phyloP scores from a whole-genome alignment of 306 rosid species.

The Aeschynomene evenia region DNA sequence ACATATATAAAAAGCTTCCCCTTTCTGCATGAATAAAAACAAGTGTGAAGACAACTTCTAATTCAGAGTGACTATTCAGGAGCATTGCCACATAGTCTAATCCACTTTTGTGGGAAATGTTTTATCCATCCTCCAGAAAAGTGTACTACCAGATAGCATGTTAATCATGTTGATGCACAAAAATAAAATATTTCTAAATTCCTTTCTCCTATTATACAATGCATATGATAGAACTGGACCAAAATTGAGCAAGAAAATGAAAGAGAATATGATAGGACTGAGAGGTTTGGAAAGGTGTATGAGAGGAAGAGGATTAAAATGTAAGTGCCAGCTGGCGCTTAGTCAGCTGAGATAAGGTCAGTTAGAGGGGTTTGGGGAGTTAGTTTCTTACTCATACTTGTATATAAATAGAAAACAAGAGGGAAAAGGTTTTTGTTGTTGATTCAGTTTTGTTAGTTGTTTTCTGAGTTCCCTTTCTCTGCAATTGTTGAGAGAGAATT shows the following conservation, averaged over 20 bases:
- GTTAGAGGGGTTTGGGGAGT: too few species aligned
- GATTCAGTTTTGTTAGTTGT: too few species aligned
- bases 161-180: constrained; percentile 4
- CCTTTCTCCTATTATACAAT: constrained; percentile 1
- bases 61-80: not conserved
- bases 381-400: too few species aligned
- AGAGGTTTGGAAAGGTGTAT: too few species aligned
- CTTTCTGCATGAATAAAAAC: not conserved
- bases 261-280: too few species aligned
- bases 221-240: not conserved
- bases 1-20: not conserved
- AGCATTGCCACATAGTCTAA: not conserved
- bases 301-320: too few species aligned
- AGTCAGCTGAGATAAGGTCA: too few species aligned
- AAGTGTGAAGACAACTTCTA: not conserved
- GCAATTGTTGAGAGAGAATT: too few species aligned
- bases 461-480: too few species aligned
- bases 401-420: too few species aligned
- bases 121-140: not conserved
- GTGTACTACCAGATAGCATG: not conserved
- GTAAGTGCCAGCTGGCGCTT: too few species aligned
- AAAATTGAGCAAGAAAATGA: not conserved
- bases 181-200: not conserved
- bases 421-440: too few species aligned
- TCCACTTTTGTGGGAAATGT: constrained; percentile 19